Base-by-base conservation (phyloP, 2,329 filamentous ascomycete genomes). In the Raffaelea deltoideospora region DNA sequence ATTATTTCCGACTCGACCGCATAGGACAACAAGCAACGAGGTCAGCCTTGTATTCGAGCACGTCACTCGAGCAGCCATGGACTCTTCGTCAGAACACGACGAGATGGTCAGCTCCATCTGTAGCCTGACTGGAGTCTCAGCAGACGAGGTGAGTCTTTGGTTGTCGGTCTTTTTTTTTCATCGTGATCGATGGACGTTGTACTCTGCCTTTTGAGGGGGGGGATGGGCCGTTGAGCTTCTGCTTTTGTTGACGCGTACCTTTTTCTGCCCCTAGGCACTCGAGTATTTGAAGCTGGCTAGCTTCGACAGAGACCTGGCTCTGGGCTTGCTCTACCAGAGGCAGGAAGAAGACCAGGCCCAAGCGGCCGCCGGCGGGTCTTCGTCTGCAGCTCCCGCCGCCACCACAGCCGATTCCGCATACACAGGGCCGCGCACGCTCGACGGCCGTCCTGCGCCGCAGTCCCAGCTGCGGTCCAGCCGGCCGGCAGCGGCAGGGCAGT, bases 241-340 rank as follows among this genome's bases (percentile, higher is more conserved):
- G 4, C 14, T 19, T 19, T 14, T 17, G 5, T 30, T 13, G 11
- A 30, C 15, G n/a, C n/a, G n/a, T n/a, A n/a, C n/a, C n/a, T 10
- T 31, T 31, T 8, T 8, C 6, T 31, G 29, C 29, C 29, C 14
- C 13, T 43, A 86, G 79, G 80, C 80, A 33, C 64, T 64, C 38
- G 65, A 77, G 42, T 80, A 80, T 46, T 72, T 88, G 8, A 61
- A 64, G 18, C 66, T 68, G 26, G 75, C 69, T 48, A 59, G 68
- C 44, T 85, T 80, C 77, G 69, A 85, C 48, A 58, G 83, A 31
- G 63, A 69, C 45, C 59, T 64, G 10, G 79, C 79, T 14, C 67
- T 71, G 37, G 65, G 71, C 22, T 67, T 72, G 35, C 81, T 67
- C 58, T 83, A 72, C 50, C 62, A 65, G 41, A 64, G 72, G 39